Percentiles rank a stretch among this genome's conserved stretches.
Evolutionary conservation across 75 land plant genomes (phyloP).

Genomic region (Pseudotsuga menziesii): DNA sequence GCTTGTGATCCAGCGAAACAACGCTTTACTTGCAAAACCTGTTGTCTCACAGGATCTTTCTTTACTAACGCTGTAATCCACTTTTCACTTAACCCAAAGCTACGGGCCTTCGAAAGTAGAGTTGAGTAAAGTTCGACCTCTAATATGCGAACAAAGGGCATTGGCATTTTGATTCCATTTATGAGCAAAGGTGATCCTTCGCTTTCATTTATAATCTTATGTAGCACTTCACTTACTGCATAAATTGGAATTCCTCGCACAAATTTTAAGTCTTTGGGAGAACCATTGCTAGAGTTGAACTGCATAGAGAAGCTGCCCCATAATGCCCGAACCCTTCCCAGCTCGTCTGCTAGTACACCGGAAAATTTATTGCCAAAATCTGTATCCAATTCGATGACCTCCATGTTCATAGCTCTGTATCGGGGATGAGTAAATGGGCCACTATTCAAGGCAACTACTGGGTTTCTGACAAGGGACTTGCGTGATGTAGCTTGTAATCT

Average conservation of each 20-base stretch:
- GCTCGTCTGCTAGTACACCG: conserved; percentile 33
- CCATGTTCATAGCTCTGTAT: too few species aligned
- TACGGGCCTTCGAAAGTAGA: conserved; percentile 81
- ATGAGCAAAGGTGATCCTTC: conserved; percentile 60
- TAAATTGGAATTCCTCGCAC: conserved; percentile 83
- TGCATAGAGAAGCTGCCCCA: conserved; percentile 97
- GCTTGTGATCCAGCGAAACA: conserved; percentile 88
- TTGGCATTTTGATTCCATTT: conserved; percentile 64
- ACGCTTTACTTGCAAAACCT: conserved; percentile 82
- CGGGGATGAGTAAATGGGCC: too few species aligned
- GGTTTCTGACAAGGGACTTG: too few species aligned
- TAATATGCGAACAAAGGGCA: conserved; percentile 73
- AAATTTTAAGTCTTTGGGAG: conserved; percentile 79
- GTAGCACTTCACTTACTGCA: conserved; percentile 68
- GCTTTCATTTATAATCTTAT: conserved; percentile 59
- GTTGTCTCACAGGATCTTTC: conserved; percentile 76
- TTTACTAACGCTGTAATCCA: conserved; percentile 85
- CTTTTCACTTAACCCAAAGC: conserved; percentile 77
- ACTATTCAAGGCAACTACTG: too few species aligned
- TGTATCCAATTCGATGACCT: not conserved
- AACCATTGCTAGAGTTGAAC: conserved; percentile 66
- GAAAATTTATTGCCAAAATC: conserved; percentile 31
- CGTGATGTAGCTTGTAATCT: too few species aligned
- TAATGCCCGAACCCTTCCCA: conserved; percentile 73
- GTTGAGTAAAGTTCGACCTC: conserved; percentile 93